phyloP scores from a whole-genome alignment of 2,329 filamentous ascomycete genomes.

The Apiospora marii region DNA sequence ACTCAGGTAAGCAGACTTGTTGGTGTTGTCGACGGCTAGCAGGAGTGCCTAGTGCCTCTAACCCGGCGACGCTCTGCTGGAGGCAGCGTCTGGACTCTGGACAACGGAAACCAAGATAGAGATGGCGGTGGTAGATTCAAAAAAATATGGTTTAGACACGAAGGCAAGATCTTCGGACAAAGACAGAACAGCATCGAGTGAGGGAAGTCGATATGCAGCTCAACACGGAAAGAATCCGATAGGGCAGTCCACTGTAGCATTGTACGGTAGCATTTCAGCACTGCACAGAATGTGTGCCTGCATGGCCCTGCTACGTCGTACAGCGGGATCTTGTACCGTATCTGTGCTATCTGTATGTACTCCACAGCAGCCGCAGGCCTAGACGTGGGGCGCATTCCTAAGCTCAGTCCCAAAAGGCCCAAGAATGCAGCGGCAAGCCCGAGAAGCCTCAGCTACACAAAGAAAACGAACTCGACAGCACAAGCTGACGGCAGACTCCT shows the following conservation, averaged over 20 bases:
- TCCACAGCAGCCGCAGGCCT: neutral
- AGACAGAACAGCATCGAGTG: no score
- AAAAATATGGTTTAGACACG: neutral
- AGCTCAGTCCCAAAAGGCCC: neutral
- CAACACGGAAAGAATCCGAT: neutral
- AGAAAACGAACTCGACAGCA: neutral
- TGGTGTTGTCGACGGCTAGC: neutral
- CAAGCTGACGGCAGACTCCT: neutral
- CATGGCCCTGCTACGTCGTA: neutral
- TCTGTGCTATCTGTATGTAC: neutral
- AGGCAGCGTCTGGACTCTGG: neutral
- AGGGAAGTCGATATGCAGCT: neutral
- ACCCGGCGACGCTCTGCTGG: neutral
- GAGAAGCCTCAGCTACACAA: conserved; percentile 7
- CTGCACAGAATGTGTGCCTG: neutral
- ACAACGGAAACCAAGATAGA: neutral
- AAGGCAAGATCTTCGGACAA: no score
- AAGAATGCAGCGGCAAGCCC: conserved; percentile 9
- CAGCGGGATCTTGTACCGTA: neutral
- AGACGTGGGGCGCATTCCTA: conserved; percentile 3
- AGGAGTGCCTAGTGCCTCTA: neutral
- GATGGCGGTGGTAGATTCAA: neutral
- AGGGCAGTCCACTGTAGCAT: neutral
- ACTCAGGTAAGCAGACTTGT: no score
- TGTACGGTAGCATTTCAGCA: neutral